phyloP scores from a whole-genome alignment of 108 stramenopile species.

The Aureococcus anophagefferens region DNA sequence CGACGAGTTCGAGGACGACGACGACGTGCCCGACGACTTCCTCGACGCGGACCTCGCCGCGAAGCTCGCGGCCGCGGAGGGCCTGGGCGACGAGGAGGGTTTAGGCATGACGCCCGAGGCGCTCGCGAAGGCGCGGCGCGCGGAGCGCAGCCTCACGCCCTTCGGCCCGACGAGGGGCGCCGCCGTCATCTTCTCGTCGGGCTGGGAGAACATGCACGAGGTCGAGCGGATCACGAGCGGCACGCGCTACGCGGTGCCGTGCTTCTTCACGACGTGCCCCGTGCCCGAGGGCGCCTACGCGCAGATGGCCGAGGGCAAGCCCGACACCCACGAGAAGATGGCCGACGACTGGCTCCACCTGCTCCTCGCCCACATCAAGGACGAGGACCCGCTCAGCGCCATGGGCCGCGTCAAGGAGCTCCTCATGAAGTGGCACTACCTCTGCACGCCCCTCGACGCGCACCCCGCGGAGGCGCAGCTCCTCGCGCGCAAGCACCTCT shows the following conservation, averaged over 20 bases:
- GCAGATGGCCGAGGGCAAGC: slow-evolving; percentile 31
- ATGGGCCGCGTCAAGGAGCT: slow-evolving; percentile 34
- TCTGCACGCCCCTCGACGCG: slow-evolving; percentile 26
- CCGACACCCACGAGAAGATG: slow-evolving; percentile 30
- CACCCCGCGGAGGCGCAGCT: no score
- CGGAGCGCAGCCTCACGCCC: slow-evolving; percentile 31
- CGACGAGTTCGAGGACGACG: slow-evolving; percentile 27
- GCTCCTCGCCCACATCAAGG: slow-evolving; percentile 27
- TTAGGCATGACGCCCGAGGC: no score
- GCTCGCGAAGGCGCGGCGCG: slow-evolving; percentile 2
- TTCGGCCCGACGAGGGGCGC: slow-evolving; percentile 28
- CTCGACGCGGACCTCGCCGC: slow-evolving; percentile 34
- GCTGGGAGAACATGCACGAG: slow-evolving; percentile 47
- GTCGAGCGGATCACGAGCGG: slow-evolving; percentile 25
- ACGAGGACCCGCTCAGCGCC: slow-evolving; percentile 18
- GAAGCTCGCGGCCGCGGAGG: neutral
- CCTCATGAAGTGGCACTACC: slow-evolving; percentile 37
- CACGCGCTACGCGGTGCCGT: slow-evolving; percentile 25
- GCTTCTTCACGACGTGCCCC: slow-evolving; percentile 38
- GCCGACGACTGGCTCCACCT: slow-evolving; percentile 38
- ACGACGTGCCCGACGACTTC: slow-evolving; percentile 30
- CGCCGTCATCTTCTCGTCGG: slow-evolving; percentile 37
- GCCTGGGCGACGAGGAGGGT: no score
- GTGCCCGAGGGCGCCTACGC: slow-evolving; percentile 29
- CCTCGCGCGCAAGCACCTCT: no score